A percentile compares a stretch with the other conserved stretches of the same genome.
Evolutionary conservation across 2,329 filamentous ascomycete genomes (phyloP).

Genomic region (Didymella lethalis): DNA sequence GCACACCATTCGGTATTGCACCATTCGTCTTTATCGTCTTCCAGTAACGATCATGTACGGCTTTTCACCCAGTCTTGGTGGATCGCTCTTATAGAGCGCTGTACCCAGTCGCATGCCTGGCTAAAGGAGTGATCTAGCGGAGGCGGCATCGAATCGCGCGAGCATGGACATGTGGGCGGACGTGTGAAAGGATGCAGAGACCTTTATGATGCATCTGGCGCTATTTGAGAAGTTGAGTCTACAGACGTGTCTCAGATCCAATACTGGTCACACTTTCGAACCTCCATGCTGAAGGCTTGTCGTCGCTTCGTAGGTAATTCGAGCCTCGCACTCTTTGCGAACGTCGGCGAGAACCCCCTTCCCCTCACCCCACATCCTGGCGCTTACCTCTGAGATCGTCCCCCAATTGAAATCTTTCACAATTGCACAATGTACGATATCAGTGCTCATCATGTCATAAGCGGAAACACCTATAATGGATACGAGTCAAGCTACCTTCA

Average conservation of each 20-base stretch:
- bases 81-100: slow-evolving; percentile 3
- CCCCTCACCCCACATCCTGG: slow-evolving; percentile 1
- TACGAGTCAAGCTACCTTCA: neutral
- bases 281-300: slow-evolving; percentile 11
- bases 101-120: slow-evolving; percentile 21
- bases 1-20: slow-evolving; percentile 25
- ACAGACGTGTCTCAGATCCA: slow-evolving; percentile 34
- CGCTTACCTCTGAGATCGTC: slow-evolving; percentile 40
- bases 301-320: slow-evolving; percentile 3
- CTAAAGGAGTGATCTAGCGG: slow-evolving; percentile 25
- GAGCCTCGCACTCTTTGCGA: slow-evolving; percentile 1
- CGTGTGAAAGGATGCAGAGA: slow-evolving; percentile 7
- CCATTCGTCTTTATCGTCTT: slow-evolving; percentile 29
- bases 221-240: neutral
- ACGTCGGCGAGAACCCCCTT: slow-evolving; percentile 18
- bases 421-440: slow-evolving; percentile 29
- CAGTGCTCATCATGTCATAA: slow-evolving; percentile 14
- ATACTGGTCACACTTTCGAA: slow-evolving; percentile 10
- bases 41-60: slow-evolving; percentile 36
- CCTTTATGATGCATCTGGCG: neutral
- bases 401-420: slow-evolving; percentile 18
- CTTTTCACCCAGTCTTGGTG: slow-evolving; percentile 4
- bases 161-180: slow-evolving; percentile 4
- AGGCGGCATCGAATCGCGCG: slow-evolving; percentile 3
- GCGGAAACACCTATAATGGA: neutral